Base-by-base conservation (phyloP, 2,329 filamentous ascomycete genomes). In the Trichoderma harzianum region DNA sequence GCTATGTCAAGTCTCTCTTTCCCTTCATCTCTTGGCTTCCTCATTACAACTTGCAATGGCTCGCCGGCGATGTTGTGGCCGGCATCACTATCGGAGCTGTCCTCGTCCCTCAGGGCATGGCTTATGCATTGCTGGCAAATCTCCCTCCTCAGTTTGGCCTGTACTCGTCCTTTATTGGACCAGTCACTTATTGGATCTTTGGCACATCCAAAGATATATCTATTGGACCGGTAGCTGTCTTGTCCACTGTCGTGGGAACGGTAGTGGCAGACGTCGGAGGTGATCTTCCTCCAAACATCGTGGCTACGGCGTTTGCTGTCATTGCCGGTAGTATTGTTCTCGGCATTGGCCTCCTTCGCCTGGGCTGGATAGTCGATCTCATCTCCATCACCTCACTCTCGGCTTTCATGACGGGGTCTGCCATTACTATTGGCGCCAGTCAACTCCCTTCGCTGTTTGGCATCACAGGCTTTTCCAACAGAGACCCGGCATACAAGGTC, bases 121-220 rank as follows among this genome's bases (percentile, higher is more conserved):
- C 95, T 1, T 98, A 98, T 82, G 95, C 95, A 34, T 86, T 91
- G 73, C 86, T 98, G 30, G 95, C 95, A 58, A 88, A 91, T 73
- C 86, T 98, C n/a, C 86, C 89, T 0, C 88, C 92, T 7, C 87
- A 98, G 79, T 98, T 91, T 78, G 95, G 95, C 67, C 87, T 98
- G 1, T 84, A 84, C 73, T 96, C 95, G 0, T 98, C 95, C 0
- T 98, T 99, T 79, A 96, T 98, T 88, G 96, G 95, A 65, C 95
- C 97, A 18, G 81, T 97, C 74, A 87, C 97, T 73, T 99, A 99
- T 83, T 98, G 95, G 95, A 92, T 98, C 79, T 98, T 98, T 78
- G 96, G 95, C 39, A 99, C 96, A 0, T 98, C 95, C 16, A 99
- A 98, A 80, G 95, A 99, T 81, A 98, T 99, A 78, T 98, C 95